phyloP scores from a whole-genome alignment of 2,329 filamentous ascomycete species.

The Bipolaris gigantea region DNA sequence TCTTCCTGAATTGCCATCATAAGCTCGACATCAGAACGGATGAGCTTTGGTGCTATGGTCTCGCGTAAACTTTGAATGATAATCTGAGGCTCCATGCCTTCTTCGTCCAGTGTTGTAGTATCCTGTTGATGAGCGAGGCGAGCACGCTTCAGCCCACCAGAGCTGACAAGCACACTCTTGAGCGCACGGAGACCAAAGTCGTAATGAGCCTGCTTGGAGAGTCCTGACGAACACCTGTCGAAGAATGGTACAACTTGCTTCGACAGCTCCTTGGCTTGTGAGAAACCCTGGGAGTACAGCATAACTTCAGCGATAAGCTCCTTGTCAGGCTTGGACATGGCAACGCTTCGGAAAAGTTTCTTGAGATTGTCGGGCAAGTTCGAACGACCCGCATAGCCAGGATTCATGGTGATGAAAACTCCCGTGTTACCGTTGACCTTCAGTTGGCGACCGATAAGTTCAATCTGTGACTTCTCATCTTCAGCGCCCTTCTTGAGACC shows the following conservation, averaged over 20 bases:
- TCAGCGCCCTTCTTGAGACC: constrained; percentile 83
- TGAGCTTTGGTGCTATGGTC: constrained; percentile 96
- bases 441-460: constrained; percentile 88
- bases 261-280: constrained; percentile 88
- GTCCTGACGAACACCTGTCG: constrained; percentile 75
- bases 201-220: constrained; percentile 98
- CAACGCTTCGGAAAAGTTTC: constrained; percentile 98
- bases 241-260: constrained; percentile 99
- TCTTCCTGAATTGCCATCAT: constrained; percentile 81
- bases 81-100: constrained; percentile 89
- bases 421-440: constrained; percentile 90
- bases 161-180: constrained; percentile 98
- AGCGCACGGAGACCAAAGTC: constrained; percentile 97
- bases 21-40: constrained; percentile 85
- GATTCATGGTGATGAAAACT: constrained; percentile 99
- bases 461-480: constrained; percentile 85
- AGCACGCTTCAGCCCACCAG: constrained; percentile 89
- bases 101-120: constrained; percentile 64
- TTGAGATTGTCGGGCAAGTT: constrained; percentile 99
- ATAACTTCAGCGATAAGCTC: constrained; percentile 99
- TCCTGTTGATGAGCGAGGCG: constrained; percentile 63
- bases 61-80: constrained; percentile 98
- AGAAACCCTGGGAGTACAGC: constrained; percentile 99
- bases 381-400: constrained; percentile 95
- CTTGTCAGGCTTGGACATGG: constrained; percentile 99